Conservation (phyloP, 202 grass and related monocot species). For the Eragrostis tef region DNA sequence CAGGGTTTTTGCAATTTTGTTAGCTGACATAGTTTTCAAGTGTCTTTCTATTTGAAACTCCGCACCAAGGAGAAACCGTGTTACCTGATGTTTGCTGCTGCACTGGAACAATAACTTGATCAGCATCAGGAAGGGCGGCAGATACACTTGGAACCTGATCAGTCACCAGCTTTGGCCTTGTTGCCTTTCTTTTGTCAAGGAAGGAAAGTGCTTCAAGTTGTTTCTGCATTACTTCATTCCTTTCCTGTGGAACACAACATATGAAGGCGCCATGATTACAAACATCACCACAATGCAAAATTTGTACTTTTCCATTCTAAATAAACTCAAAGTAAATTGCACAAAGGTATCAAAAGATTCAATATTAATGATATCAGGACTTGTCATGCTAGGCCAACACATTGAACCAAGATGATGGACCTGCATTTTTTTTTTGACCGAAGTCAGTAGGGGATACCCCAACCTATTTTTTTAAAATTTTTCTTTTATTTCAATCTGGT, state of each 20-base stretch:
- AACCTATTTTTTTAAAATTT: too few relatives aligned
- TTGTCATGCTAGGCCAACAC: slow-evolving; percentile 5
- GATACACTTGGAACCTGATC: slow-evolving; percentile 60
- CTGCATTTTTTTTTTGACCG: background rate
- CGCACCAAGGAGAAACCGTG: slow-evolving; percentile 22
- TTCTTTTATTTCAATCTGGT: too few relatives aligned
- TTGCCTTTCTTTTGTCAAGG: slow-evolving; percentile 81
- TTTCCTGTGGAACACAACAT: slow-evolving; percentile 57
- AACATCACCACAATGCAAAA: background rate
- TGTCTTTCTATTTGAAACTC: slow-evolving; percentile 19
- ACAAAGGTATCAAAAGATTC: background rate
- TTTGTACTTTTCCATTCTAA: background rate
- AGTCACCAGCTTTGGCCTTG: slow-evolving; percentile 60
- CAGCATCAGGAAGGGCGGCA: slow-evolving; percentile 35
- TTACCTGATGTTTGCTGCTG: slow-evolving; percentile 61
- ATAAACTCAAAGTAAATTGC: slow-evolving; percentile 1
- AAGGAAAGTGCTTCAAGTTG: slow-evolving; percentile 89
- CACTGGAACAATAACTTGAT: slow-evolving; percentile 50
- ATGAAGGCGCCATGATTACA: background rate
- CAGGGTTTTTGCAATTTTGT: slow-evolving; percentile 42
- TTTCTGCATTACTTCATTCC: slow-evolving; percentile 74
- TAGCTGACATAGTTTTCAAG: slow-evolving; percentile 24
- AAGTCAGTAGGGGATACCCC: too few relatives aligned
- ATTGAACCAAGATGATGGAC: slow-evolving; percentile 4
- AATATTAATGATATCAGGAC: slow-evolving; percentile 25